phyloP scores from a whole-genome alignment of 2,329 filamentous ascomycete species.

The Pezicula radicicola region DNA sequence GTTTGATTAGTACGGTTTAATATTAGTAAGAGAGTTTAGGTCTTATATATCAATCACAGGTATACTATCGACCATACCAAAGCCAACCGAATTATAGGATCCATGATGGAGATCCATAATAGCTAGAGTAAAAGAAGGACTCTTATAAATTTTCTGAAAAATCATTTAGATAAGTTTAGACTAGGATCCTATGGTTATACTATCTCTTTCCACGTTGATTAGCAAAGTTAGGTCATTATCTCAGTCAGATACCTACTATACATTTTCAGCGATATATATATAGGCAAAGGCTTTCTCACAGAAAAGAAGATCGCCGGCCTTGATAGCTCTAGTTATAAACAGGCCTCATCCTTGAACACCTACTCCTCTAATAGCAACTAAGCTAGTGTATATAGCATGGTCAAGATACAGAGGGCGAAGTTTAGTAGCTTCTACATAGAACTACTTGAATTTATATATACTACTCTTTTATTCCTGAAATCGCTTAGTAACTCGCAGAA shows the following conservation, averaged over 20 bases:
- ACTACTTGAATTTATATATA: conserved; percentile 33
- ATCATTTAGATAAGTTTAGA: conserved; percentile 36
- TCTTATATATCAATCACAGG: conserved; percentile 44
- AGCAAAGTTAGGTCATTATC: conserved; percentile 27
- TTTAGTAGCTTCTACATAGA: conserved; percentile 33
- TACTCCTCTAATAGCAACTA: conserved; percentile 38
- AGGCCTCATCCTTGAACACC: conserved; percentile 43
- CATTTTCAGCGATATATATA: too few species aligned
- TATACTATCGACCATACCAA: conserved; percentile 29
- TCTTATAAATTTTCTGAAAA: conserved; percentile 43
- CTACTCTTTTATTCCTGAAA: conserved; percentile 37
- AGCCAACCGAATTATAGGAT: conserved; percentile 31
- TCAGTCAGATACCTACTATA: too few species aligned
- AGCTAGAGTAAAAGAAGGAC: conserved; percentile 28
- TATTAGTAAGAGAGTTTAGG: background rate
- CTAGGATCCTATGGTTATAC: conserved; percentile 33
- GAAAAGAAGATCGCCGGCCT: conserved; percentile 47
- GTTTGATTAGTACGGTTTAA: background rate
- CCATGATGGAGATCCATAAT: conserved; percentile 39
- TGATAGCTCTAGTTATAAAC: conserved; percentile 45
- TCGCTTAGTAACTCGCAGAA: conserved; percentile 28
- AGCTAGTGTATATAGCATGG: conserved; percentile 41
- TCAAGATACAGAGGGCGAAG: conserved; percentile 40
- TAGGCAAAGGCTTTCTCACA: conserved; percentile 55
- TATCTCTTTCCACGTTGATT: conserved; percentile 33